These are phyloP conservation scores for Syzygium syzygioides DNA, from an alignment of 441 rosid genomes.

Conservation along the genomic window DNA sequence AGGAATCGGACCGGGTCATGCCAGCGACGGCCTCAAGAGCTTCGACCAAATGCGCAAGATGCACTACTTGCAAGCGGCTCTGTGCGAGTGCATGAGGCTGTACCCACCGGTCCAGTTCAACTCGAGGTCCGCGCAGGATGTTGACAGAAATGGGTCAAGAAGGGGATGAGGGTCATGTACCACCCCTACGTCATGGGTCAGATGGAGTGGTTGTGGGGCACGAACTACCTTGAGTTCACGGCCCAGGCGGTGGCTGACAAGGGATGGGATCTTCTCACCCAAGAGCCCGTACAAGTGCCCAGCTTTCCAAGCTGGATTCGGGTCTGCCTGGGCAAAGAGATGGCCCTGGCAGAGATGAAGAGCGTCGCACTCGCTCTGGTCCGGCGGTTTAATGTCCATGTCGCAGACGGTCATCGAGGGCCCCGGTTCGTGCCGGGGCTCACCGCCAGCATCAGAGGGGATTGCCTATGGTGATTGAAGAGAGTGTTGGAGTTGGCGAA, in stretches of 20 bases:
- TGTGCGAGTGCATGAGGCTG: conserved; percentile 44
- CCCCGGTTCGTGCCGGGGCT: conserved; percentile 57
- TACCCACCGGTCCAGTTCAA: conserved; percentile 60
- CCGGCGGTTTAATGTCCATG: background rate
- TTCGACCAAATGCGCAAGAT: too few species aligned
- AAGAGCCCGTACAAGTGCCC: conserved; percentile 37
- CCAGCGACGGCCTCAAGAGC: too few species aligned
- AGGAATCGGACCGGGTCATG: conserved; percentile 36
- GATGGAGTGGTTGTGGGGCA: conserved; percentile 48
- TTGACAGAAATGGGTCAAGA: conserved; percentile 31
- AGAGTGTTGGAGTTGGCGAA: too few species aligned
- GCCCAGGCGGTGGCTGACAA: conserved; percentile 41
- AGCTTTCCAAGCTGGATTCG: conserved; percentile 43
- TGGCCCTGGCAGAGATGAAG: conserved; percentile 58
- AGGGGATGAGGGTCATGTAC: conserved; percentile 45
- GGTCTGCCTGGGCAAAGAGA: conserved; percentile 56
- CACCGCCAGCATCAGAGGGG: conserved; percentile 71
- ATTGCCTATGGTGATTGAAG: conserved; percentile 37
- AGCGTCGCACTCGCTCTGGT: conserved; percentile 26
- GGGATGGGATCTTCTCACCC: conserved; percentile 9
- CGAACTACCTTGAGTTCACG: conserved; percentile 35
- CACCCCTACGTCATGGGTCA: conserved; percentile 53
- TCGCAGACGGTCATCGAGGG: conserved; percentile 2
- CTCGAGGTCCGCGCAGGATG: conserved; percentile 44
- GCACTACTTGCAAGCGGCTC: conserved; percentile 47